Conservation (phyloP, 1,284 basidiomycete species). For the Naganishia albida region DNA sequence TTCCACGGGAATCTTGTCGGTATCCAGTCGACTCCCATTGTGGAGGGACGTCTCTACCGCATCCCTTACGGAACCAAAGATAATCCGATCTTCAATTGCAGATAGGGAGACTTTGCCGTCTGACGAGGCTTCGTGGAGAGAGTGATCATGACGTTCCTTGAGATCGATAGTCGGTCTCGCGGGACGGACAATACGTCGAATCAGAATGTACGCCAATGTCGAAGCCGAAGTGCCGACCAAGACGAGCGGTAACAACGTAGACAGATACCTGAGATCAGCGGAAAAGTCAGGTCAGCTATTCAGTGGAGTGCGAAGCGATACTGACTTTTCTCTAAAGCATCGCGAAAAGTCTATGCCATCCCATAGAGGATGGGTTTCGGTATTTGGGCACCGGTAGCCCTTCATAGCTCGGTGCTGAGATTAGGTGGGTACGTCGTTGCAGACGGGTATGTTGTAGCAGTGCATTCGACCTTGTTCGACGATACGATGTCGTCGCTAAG, state of each 20-base stretch:
- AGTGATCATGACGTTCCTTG: constrained; percentile 35
- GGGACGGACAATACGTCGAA: constrained; percentile 21
- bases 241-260: constrained; percentile 43
- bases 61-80: constrained; percentile 38
- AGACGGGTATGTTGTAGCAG: too few species aligned
- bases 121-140: constrained; percentile 37
- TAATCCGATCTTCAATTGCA: constrained; percentile 46
- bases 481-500: background rate
- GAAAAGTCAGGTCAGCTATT: background rate
- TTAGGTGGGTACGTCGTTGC: background rate
- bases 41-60: constrained; percentile 28
- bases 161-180: constrained; percentile 17
- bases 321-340: constrained; percentile 51
- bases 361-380: constrained; percentile 42
- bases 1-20: constrained; percentile 29
- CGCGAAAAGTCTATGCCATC: constrained; percentile 54
- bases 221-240: constrained; percentile 41
- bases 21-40: constrained; percentile 7
- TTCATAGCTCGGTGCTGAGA: background rate
- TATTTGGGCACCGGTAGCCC: constrained; percentile 7
- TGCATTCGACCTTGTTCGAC: constrained; percentile 6
- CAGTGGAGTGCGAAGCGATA: background rate
- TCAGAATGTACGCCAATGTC: constrained; percentile 35
- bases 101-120: constrained; percentile 39
- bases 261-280: constrained; percentile 34